Percentiles rank a stretch among this genome's conserved stretches.
phyloP scores from a whole-genome alignment of 768 basidiomycete species.

The Psilocybe cyanescens region DNA sequence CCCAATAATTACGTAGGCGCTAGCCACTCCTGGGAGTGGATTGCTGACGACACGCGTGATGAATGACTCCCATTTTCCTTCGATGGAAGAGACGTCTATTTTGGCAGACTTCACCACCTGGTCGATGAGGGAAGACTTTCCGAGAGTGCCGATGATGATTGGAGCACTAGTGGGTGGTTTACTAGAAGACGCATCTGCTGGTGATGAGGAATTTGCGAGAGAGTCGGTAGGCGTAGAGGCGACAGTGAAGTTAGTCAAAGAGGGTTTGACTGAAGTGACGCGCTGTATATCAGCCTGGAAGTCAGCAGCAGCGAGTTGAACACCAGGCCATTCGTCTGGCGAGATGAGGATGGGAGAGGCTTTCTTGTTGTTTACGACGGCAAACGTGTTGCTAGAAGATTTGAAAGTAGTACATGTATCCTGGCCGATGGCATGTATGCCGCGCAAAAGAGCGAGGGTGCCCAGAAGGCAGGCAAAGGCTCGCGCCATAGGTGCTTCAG shows the following conservation, averaged over 20 bases:
- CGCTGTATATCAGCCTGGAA: slow-evolving; percentile 65
- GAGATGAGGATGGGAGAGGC: slow-evolving; percentile 56
- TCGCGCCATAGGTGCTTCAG: slow-evolving; percentile 17
- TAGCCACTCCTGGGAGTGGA: slow-evolving; percentile 58
- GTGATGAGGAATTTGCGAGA: neutral
- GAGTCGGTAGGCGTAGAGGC: slow-evolving; percentile 24
- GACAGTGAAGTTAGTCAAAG: slow-evolving; percentile 52
- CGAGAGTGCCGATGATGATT: slow-evolving; percentile 70
- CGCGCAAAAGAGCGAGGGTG: slow-evolving; percentile 20
- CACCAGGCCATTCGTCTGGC: slow-evolving; percentile 64
- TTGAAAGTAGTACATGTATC: slow-evolving; percentile 50
- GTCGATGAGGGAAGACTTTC: slow-evolving; percentile 56
- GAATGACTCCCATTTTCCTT: slow-evolving; percentile 73
- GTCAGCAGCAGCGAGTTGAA: slow-evolving; percentile 61
- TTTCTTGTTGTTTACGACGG: slow-evolving; percentile 46
- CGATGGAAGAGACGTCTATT: slow-evolving; percentile 57
- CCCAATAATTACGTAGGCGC: slow-evolving; percentile 71
- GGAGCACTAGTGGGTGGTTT: slow-evolving; percentile 37
- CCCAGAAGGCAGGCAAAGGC: slow-evolving; percentile 18
- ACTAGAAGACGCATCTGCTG: slow-evolving; percentile 2
- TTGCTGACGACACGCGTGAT: slow-evolving; percentile 53
- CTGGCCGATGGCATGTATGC: slow-evolving; percentile 48
- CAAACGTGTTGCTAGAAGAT: slow-evolving; percentile 39
- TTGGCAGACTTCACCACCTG: slow-evolving; percentile 54
- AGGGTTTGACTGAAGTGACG: slow-evolving; percentile 58